These are phyloP conservation scores for Entoloma clypeatum DNA, from an alignment of 1,284 basidiomycete genomes.

Conservation along the genomic window DNA sequence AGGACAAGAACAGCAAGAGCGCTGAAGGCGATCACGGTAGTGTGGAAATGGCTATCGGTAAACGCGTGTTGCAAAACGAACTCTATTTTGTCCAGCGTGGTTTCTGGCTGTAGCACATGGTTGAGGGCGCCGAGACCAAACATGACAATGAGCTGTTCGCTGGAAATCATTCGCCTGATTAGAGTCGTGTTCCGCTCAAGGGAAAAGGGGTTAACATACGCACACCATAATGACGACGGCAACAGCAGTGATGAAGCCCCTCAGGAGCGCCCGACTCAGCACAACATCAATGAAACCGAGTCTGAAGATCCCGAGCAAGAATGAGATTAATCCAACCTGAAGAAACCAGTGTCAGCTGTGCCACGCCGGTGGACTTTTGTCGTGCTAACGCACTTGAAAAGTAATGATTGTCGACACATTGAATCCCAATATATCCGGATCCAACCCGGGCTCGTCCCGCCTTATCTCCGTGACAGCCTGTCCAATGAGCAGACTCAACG, in stretches of 20 bases:
- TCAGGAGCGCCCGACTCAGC: slow-evolving; percentile 81
- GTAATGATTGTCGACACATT: slow-evolving; percentile 76
- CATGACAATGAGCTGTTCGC: slow-evolving; percentile 81
- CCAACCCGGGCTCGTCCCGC: slow-evolving; percentile 56
- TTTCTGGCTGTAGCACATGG: slow-evolving; percentile 51
- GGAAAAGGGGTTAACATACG: slow-evolving; percentile 24
- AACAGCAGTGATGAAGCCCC: slow-evolving; percentile 84
- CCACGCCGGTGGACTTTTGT: too few species aligned
- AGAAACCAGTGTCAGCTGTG: slow-evolving; percentile 1
- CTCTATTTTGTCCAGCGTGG: slow-evolving; percentile 70
- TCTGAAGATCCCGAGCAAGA: slow-evolving; percentile 82
- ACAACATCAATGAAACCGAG: slow-evolving; percentile 95
- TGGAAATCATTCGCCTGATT: slow-evolving; percentile 25
- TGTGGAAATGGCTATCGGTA: slow-evolving; percentile 56
- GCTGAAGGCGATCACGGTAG: slow-evolving; percentile 70
- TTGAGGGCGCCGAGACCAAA: slow-evolving; percentile 67
- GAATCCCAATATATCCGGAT: slow-evolving; percentile 55
- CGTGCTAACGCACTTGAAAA: slow-evolving; percentile 74
- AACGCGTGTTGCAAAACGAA: slow-evolving; percentile 72
- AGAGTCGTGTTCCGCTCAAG: not conserved
- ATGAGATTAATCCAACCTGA: slow-evolving; percentile 84
- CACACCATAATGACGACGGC: slow-evolving; percentile 74
- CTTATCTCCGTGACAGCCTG: slow-evolving; percentile 76
- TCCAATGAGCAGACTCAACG: slow-evolving; percentile 84
- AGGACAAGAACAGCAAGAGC: slow-evolving; percentile 64